Evolutionary conservation across 192 early-diverging fungal genomes (phyloP).

Genomic region (Kappamyces sp.): DNA sequence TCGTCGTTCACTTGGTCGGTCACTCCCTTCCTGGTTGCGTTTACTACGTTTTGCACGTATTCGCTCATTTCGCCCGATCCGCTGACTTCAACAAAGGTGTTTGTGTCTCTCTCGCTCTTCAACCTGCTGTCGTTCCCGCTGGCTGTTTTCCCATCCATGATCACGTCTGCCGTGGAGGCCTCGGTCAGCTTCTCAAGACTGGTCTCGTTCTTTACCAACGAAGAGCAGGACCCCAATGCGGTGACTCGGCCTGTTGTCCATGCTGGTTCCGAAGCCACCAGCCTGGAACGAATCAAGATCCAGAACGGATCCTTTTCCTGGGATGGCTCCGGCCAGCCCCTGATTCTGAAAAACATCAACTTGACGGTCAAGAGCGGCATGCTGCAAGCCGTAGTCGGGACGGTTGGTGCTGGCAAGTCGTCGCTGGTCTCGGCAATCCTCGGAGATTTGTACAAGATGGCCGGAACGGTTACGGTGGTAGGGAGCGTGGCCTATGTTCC

Average conservation of each 20-base stretch:
- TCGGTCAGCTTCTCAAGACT: conserved; percentile 79
- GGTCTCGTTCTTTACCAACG: conserved; percentile 66
- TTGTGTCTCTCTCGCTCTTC: conserved; percentile 87
- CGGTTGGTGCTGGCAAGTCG: conserved; percentile 72
- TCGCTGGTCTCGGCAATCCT: conserved; percentile 70
- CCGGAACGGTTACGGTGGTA: conserved; percentile 62
- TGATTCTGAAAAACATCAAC: conserved; percentile 40
- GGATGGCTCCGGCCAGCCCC: conserved; percentile 20
- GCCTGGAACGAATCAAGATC: conserved; percentile 29
- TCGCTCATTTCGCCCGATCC: conserved; percentile 53
- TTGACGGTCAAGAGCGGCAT: conserved; percentile 54
- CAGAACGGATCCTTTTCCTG: conserved; percentile 43
- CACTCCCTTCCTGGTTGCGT: conserved; percentile 84
- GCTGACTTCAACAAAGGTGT: conserved; percentile 59
- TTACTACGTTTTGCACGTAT: conserved; percentile 76
- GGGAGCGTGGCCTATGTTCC: conserved; percentile 71
- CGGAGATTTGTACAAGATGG: conserved; percentile 76
- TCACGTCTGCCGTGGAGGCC: conserved; percentile 71
- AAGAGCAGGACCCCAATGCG: conserved; percentile 70
- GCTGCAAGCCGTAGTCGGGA: conserved; percentile 38
- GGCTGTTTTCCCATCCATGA: conserved; percentile 72
- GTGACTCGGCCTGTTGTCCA: conserved; percentile 38
- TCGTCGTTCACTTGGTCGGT: conserved; percentile 72
- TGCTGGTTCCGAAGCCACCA: not conserved
- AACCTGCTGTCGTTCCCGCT: conserved; percentile 89